These are phyloP conservation scores for Macrolepiota albuminosa DNA, from an alignment of 768 basidiomycete species.

Conservation along the genomic window DNA sequence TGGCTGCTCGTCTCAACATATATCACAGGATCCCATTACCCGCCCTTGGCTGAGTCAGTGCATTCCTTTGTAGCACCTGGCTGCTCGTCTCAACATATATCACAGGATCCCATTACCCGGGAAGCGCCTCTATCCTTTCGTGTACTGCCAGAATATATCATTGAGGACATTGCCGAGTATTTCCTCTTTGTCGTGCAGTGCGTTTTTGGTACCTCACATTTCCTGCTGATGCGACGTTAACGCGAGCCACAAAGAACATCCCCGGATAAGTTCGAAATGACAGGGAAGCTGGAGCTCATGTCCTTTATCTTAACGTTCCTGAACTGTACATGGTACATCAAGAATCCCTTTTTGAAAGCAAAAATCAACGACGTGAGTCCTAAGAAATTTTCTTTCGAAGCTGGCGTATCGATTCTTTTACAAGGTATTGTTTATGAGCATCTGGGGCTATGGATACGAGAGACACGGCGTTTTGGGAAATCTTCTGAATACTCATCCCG, in stretches of 20 bases:
- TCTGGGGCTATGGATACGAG: conserved; percentile 62
- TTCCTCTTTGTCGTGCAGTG: conserved; percentile 81
- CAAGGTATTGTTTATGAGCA: conserved; percentile 72
- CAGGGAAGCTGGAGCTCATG: conserved; percentile 83
- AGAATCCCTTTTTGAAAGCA: conserved; percentile 95
- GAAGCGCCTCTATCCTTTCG: conserved; percentile 84
- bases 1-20: background rate
- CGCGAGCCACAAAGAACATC: conserved; percentile 36
- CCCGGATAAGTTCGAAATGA: conserved; percentile 77
- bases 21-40: conserved; percentile 76
- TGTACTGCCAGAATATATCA: conserved; percentile 87
- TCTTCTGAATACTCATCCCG: conserved; percentile 75
- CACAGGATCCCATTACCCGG: conserved; percentile 78
- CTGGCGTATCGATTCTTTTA: conserved; percentile 1
- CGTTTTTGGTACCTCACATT: conserved; percentile 17
- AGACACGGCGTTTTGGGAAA: conserved; percentile 73
- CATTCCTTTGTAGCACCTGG: background rate
- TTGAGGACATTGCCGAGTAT: conserved; percentile 93
- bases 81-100: background rate
- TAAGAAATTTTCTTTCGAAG: background rate
- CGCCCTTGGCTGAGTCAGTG: conserved; percentile 58
- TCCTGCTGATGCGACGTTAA: background rate
- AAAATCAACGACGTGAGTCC: conserved; percentile 85
- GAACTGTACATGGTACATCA: conserved; percentile 94
- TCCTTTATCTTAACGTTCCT: conserved; percentile 89